Percentiles rank a stretch among this genome's conserved stretches.
Evolutionary conservation across 768 basidiomycete genomes (phyloP).

Genomic region (Leucosporidium yakuticum): DNA sequence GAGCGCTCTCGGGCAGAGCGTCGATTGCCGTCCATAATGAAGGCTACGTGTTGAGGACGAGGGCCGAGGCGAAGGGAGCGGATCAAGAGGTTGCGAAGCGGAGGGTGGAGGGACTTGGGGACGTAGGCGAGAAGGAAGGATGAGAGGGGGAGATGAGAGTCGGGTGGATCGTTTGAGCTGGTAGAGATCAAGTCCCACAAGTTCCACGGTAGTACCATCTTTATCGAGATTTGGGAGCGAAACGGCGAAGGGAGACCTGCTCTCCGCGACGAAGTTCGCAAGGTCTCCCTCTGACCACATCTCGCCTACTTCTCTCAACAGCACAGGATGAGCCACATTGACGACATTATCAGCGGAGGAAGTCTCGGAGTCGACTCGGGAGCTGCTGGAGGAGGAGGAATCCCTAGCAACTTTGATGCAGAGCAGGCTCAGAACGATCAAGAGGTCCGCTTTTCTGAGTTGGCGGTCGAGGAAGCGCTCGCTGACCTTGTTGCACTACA

Average conservation of each 20-base stretch:
- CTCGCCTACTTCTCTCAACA: not conserved
- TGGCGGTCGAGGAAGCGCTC: not conserved
- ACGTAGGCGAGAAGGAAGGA: conserved; percentile 22
- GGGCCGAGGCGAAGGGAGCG: conserved; percentile 71
- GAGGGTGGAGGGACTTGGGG: conserved; percentile 25
- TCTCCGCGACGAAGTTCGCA: not conserved
- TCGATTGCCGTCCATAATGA: conserved; percentile 96
- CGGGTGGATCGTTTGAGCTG: not conserved
- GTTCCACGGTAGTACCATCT: not conserved
- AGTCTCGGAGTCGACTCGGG: not conserved
- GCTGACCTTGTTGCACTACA: conserved; percentile 39
- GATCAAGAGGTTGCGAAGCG: conserved; percentile 51
- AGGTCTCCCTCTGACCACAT: not conserved
- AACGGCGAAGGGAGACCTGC: not conserved
- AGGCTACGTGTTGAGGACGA: conserved; percentile 80
- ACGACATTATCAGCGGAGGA: conserved; percentile 25
- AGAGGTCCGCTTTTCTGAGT: not conserved
- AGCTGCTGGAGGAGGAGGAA: conserved; percentile 1
- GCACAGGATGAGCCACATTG: conserved; percentile 18
- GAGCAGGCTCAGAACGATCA: conserved; percentile 30
- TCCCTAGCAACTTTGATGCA: conserved; percentile 20
- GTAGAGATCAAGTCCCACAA: not conserved
- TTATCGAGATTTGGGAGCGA: not conserved
- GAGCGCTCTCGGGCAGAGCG: conserved; percentile 59
- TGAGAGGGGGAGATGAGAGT: conserved; percentile 24